Conservation (phyloP, 2,329 filamentous ascomycete species). For the Exophiala alcalophila region DNA sequence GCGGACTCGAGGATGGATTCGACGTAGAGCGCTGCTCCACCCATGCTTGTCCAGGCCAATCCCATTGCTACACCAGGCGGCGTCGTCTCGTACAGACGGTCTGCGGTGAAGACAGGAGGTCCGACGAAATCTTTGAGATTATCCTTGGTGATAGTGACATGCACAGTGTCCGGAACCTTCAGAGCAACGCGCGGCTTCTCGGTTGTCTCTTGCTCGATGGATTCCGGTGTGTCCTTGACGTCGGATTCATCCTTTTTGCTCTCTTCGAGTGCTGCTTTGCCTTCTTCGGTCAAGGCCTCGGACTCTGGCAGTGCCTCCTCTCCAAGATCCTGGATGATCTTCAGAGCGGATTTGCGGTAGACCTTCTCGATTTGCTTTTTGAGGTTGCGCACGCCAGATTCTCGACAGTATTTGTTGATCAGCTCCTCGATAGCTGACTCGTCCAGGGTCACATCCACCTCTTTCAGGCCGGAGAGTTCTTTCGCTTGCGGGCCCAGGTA, state of each 20-base stretch:
- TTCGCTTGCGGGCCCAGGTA: constrained; percentile 95
- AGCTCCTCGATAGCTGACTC: constrained; percentile 90
- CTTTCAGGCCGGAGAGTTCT: constrained; percentile 83
- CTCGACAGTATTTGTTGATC: constrained; percentile 97
- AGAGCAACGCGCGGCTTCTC: constrained; percentile 70
- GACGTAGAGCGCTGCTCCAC: constrained; percentile 92
- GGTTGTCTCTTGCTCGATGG: constrained; percentile 58
- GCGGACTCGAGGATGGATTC: constrained; percentile 91
- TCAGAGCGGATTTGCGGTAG: constrained; percentile 92
- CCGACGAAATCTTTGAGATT: constrained; percentile 97
- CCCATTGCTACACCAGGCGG: constrained; percentile 97
- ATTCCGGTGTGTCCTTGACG: constrained; percentile 59
- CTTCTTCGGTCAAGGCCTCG: constrained; percentile 78
- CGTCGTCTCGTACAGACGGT: constrained; percentile 89
- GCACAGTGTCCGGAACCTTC: constrained; percentile 79
- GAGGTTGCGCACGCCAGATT: constrained; percentile 92
- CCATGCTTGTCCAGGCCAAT: constrained; percentile 95
- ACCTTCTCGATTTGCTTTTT: constrained; percentile 99
- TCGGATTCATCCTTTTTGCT: constrained; percentile 63
- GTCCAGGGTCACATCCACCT: constrained; percentile 83
- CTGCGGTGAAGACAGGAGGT: constrained; percentile 90
- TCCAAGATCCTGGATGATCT: constrained; percentile 92
- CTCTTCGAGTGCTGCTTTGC: constrained; percentile 72
- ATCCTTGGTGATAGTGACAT: constrained; percentile 80
- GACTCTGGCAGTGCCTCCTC: constrained; percentile 79